Evolutionary conservation across 495 filamentous ascomycete genomes (phyloP).

Genomic region (Penicillium paradoxum): DNA sequence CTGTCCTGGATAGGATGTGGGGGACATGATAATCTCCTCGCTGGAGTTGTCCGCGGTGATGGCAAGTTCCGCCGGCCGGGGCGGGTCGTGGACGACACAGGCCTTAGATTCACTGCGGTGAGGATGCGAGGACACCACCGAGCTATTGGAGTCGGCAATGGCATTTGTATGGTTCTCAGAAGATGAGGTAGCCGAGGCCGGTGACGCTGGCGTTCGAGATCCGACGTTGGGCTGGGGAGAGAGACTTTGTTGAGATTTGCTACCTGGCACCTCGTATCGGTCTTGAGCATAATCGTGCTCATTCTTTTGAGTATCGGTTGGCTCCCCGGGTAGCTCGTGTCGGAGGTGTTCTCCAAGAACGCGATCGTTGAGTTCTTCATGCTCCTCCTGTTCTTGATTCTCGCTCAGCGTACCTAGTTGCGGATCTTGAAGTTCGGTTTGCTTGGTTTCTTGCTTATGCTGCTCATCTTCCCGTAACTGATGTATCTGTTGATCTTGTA

Average conservation of each 20-base stretch:
- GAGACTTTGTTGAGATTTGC: not conserved
- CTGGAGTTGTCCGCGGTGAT: slow-evolving; percentile 46
- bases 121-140: slow-evolving; percentile 18
- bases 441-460: not conserved
- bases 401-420: not conserved
- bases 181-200: not conserved
- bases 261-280: not conserved
- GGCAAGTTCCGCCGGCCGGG: slow-evolving; percentile 35
- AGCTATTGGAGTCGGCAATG: slow-evolving; percentile 7
- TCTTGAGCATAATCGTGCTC: not conserved
- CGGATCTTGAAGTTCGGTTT: not conserved
- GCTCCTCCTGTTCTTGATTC: not conserved
- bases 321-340: not conserved
- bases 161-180: not conserved
- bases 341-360: not conserved
- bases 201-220: slow-evolving; percentile 10
- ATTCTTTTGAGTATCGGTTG: too few species aligned
- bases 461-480: not conserved
- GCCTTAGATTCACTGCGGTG: slow-evolving; percentile 17
- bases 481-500: not conserved
- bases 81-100: slow-evolving; percentile 19
- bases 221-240: not conserved
- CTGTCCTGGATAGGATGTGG: slow-evolving; percentile 76
- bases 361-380: not conserved
- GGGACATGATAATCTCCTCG: slow-evolving; percentile 62